phyloP scores from a whole-genome alignment of 441 rosid genomes.

The Adansonia rubrostipa region DNA sequence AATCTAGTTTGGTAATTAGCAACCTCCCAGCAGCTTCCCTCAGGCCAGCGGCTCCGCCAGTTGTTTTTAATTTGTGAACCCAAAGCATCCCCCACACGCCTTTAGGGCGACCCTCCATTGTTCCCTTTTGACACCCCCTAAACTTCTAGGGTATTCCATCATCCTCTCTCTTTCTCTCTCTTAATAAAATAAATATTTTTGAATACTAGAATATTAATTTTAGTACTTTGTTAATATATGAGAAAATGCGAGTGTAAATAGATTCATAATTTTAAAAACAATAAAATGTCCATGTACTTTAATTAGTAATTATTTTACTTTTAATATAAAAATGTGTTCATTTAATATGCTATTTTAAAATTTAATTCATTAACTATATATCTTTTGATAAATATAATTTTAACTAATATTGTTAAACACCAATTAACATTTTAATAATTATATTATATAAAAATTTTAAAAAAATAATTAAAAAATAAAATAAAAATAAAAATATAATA shows the following conservation, averaged over 20 bases:
- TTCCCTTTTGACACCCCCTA: background rate
- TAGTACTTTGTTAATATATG: no score
- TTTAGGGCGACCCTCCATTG: background rate
- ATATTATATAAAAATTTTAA: background rate
- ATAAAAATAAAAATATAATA: background rate
- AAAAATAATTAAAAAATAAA: background rate
- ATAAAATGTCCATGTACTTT: no score
- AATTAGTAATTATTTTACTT: no score
- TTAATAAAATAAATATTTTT: background rate
- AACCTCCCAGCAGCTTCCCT: background rate
- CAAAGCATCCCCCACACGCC: background rate
- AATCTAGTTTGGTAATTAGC: background rate
- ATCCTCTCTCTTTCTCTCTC: background rate
- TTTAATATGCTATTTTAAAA: no score
- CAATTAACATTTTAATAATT: no score
- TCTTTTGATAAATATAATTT: background rate
- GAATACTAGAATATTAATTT: background rate
- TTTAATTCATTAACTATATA: no score
- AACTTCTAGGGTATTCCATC: background rate
- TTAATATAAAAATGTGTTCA: no score
- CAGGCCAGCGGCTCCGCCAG: constrained; percentile 16
- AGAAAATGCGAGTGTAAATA: no score
- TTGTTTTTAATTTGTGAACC: background rate
- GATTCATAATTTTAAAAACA: no score
- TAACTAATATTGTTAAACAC: no score